Evolutionary conservation across 75 land plant species (phyloP), one percentile per base, ranked within the genome.

Genomic region (Pseudotsuga menziesii): DNA sequence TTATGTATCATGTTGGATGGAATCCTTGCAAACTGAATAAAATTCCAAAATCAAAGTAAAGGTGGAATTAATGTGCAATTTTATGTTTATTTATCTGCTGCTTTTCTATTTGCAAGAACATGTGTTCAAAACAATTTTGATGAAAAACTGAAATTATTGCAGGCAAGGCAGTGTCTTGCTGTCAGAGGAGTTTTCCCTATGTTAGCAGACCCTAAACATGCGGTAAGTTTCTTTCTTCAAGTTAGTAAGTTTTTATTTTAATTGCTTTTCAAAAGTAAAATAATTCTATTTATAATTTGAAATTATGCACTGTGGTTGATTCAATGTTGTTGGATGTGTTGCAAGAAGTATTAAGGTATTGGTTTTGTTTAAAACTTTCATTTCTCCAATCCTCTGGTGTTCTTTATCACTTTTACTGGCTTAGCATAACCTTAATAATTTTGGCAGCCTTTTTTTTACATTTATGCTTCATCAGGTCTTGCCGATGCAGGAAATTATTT

Each of bases 81-180:
- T 56, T 76, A 25, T 58, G 9, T 58, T 19, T 29, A n/a, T 76
- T 35, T 54, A 57, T 29, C 32, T 15, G n/a, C 13, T 56, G 29
- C 3, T 6, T 74, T 54, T 57, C 20, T 22, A 26, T 52, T 19
- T 52, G n/a, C 5, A 74, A 54, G 6, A 48, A 1, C 52, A 8
- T 9, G 54, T 48, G 54, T 48, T 48, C 52, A 48, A 48, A 48
- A 48, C 11, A 39, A 39, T 48, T 11, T 48, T 48, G 9, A 48
- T 48, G 54, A 26, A 23, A 54, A 73, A 55, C 15, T 48, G 16
- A 55, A 52, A 54, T 55, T 16, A 23, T 19, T 85, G 66, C 90
- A 90, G 92, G 93, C 95, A 57, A 83, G 91, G 81, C 95, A 93
- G 75, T 85, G 84, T 61, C 87, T 91, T 44, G 84, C 76, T 41